Conservation (phyloP, 768 basidiomycete species). For the Amanita thiersii region DNA sequence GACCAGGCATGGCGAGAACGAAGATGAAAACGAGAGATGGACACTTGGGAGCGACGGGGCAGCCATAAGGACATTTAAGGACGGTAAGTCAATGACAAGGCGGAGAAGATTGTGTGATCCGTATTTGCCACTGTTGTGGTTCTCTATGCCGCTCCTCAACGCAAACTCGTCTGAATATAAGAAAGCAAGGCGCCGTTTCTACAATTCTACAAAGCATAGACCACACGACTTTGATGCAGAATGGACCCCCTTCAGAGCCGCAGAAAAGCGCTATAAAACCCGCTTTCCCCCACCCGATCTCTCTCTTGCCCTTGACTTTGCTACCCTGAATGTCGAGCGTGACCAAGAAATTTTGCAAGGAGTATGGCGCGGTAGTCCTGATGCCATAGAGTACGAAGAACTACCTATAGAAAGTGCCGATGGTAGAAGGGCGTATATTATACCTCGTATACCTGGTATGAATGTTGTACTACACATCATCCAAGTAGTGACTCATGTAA, state of each 20-base stretch:
- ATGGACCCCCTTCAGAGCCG: slow-evolving; percentile 71
- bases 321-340: slow-evolving; percentile 32
- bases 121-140: slow-evolving; percentile 12
- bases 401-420: slow-evolving; percentile 18
- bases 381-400: slow-evolving; percentile 25
- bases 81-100: not conserved
- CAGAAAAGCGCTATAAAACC: slow-evolving; percentile 77
- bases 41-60: slow-evolving; percentile 42
- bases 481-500: not conserved
- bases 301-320: slow-evolving; percentile 59
- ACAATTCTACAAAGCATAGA: slow-evolving; percentile 54
- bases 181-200: slow-evolving; percentile 46
- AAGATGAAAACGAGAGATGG: slow-evolving; percentile 32
- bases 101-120: slow-evolving; percentile 22
- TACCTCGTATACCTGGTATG: slow-evolving; percentile 54
- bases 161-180: slow-evolving; percentile 47
- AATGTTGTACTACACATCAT: slow-evolving; percentile 10
- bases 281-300: slow-evolving; percentile 75
- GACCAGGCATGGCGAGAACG: slow-evolving; percentile 18
- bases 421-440: slow-evolving; percentile 29
- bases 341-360: slow-evolving; percentile 34
- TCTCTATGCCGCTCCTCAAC: slow-evolving; percentile 24
- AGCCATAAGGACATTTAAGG: slow-evolving; percentile 75
- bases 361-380: slow-evolving; percentile 37
- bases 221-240: slow-evolving; percentile 31